Conservation (phyloP, 345 rosid species). For the Pseudoturritis turrita region DNA sequence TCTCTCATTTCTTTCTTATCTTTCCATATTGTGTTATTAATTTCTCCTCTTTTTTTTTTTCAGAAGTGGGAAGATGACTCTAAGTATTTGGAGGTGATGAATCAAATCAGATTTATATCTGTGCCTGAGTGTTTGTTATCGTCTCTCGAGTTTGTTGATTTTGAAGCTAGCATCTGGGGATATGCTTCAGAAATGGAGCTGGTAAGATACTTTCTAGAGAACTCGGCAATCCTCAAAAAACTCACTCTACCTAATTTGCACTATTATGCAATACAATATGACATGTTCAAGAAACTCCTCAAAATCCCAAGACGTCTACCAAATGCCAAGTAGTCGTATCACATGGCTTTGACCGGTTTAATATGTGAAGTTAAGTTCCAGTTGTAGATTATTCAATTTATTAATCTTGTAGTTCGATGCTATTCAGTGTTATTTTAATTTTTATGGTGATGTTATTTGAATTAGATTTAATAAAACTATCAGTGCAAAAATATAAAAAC, state of each 20-base stretch:
- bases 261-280: neutral
- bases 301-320: neutral
- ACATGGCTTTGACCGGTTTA: too few species aligned
- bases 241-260: neutral
- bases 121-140: neutral
- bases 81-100: neutral
- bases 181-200: neutral
- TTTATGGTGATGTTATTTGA: too few species aligned
- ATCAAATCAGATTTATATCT: neutral
- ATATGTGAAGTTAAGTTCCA: too few species aligned
- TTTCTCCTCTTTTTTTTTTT: too few species aligned
- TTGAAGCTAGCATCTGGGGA: neutral
- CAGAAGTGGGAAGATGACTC: too few species aligned
- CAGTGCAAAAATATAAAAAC: too few species aligned
- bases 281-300: neutral
- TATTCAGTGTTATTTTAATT: too few species aligned
- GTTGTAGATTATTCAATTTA: too few species aligned
- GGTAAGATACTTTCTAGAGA: neutral
- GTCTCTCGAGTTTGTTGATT: neutral
- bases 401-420: too few species aligned
- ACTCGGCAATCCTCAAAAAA: neutral
- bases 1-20: too few species aligned
- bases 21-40: too few species aligned
- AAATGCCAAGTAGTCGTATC: neutral
- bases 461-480: too few species aligned